Conservation (phyloP, 73 alveolate species). For the Uronychia binucleata region DNA sequence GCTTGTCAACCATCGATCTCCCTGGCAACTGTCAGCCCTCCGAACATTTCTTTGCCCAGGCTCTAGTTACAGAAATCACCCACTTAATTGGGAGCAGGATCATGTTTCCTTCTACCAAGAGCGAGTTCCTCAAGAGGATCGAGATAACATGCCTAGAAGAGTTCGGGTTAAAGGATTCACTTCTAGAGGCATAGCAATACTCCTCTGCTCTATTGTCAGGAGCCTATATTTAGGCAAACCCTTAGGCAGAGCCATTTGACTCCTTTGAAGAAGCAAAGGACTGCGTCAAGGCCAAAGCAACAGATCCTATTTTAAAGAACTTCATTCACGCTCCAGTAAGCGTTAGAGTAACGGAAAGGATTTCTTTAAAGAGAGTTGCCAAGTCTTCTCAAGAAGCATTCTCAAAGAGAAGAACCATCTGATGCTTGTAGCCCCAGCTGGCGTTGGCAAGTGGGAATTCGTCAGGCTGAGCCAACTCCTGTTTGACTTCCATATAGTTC, state of each 20-base stretch:
- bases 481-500: constrained; percentile 34
- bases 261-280: not conserved
- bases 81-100: not conserved
- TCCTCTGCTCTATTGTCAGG: not conserved
- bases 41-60: not conserved
- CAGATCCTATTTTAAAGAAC: constrained; percentile 23
- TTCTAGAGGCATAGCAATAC: not conserved
- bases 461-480: constrained; percentile 19
- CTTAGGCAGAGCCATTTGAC: too few relatives aligned
- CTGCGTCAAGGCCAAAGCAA: constrained; percentile 15
- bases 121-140: constrained; percentile 4
- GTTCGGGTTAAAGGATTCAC: constrained; percentile 11
- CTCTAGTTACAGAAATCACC: not conserved
- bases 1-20: not conserved
- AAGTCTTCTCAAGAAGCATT: constrained; percentile 16
- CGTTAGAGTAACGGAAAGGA: constrained; percentile 21
- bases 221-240: too few relatives aligned
- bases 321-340: constrained; percentile 41
- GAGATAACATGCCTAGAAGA: constrained; percentile 11
- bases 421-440: constrained; percentile 20
- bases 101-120: not conserved
- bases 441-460: constrained; percentile 28
- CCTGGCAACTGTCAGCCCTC: constrained; percentile 6
- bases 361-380: not conserved
- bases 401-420: constrained; percentile 38